phyloP scores from a whole-genome alignment of 2,329 filamentous ascomycete species.

The Metarhizium sp. region DNA sequence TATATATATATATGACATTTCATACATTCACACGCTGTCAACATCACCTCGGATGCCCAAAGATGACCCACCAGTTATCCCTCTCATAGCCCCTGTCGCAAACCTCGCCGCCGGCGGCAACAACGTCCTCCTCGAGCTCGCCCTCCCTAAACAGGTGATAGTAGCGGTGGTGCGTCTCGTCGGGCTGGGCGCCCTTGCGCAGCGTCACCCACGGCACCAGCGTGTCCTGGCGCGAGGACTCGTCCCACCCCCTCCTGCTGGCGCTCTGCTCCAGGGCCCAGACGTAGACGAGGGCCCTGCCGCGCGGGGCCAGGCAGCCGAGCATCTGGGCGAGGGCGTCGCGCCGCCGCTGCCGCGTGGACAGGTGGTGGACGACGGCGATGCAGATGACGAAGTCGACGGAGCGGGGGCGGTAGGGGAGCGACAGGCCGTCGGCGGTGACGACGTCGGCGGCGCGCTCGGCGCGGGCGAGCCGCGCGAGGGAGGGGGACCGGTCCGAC shows the following conservation, averaged over 20 bases:
- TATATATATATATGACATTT: not conserved
- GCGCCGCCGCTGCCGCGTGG: slow-evolving; percentile 62
- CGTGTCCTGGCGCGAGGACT: slow-evolving; percentile 75
- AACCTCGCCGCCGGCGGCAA: slow-evolving; percentile 63
- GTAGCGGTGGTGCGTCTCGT: slow-evolving; percentile 72
- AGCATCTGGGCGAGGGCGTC: slow-evolving; percentile 66
- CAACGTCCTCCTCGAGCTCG: slow-evolving; percentile 76
- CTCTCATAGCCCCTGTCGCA: slow-evolving; percentile 83
- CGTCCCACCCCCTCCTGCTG: slow-evolving; percentile 83
- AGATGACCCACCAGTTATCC: slow-evolving; percentile 96
- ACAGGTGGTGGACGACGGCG: slow-evolving; percentile 89
- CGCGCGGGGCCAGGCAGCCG: slow-evolving; percentile 52
- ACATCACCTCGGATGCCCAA: slow-evolving; percentile 14
- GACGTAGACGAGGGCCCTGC: slow-evolving; percentile 74
- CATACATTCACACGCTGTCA: not conserved
- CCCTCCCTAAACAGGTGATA: slow-evolving; percentile 87
- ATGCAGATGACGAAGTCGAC: slow-evolving; percentile 87
- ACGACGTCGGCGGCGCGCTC: slow-evolving; percentile 51
- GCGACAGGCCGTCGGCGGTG: slow-evolving; percentile 72
- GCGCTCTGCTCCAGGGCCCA: slow-evolving; percentile 91
- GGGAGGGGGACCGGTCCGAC: slow-evolving; percentile 65
- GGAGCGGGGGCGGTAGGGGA: slow-evolving; percentile 58
- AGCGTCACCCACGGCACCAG: slow-evolving; percentile 89
- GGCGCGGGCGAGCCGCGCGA: slow-evolving; percentile 39
- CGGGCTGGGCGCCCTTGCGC: slow-evolving; percentile 22